Evolutionary conservation across 768 basidiomycete genomes (phyloP).

Genomic region (Chalciporus sphaerocephalus): DNA sequence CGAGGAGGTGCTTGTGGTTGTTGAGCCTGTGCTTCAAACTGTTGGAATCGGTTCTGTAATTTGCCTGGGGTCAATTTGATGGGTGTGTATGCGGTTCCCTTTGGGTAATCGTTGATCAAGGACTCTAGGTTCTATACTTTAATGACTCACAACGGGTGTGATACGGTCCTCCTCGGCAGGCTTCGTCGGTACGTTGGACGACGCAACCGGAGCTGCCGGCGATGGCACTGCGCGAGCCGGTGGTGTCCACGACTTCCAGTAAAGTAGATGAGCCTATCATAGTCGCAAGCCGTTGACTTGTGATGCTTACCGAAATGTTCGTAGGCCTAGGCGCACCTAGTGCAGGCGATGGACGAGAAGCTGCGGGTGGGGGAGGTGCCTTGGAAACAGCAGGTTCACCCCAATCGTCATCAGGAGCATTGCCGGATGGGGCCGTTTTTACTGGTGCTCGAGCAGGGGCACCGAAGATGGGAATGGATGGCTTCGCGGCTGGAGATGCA

Average conservation of each 20-base stretch:
- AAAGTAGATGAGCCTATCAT: background rate
- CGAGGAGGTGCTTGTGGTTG: slow-evolving; percentile 28
- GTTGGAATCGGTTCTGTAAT: slow-evolving; percentile 77
- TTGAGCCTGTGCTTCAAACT: slow-evolving; percentile 49
- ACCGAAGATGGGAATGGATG: slow-evolving; percentile 42
- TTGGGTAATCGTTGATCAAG: background rate
- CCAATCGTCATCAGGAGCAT: slow-evolving; percentile 59
- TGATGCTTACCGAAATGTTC: slow-evolving; percentile 33
- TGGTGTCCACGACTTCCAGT: slow-evolving; percentile 21
- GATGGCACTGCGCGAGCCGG: slow-evolving; percentile 29
- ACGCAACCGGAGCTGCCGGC: slow-evolving; percentile 34
- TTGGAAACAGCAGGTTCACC: slow-evolving; percentile 42
- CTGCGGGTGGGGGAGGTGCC: slow-evolving; percentile 38
- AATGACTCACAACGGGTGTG: slow-evolving; percentile 54
- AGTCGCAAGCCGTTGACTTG: background rate
- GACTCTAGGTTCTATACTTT: background rate
- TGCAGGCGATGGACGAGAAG: slow-evolving; percentile 46
- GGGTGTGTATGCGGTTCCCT: slow-evolving; percentile 84
- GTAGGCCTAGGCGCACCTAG: slow-evolving; percentile 41
- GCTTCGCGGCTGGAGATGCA: slow-evolving; percentile 12
- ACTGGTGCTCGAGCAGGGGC: slow-evolving; percentile 41
- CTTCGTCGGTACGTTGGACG: slow-evolving; percentile 56
- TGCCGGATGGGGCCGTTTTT: slow-evolving; percentile 35
- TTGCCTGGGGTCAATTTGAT: slow-evolving; percentile 86
- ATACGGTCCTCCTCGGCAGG: slow-evolving; percentile 80